phyloP scores from a whole-genome alignment of 805 yeast species.

The Candida nanaspora region DNA sequence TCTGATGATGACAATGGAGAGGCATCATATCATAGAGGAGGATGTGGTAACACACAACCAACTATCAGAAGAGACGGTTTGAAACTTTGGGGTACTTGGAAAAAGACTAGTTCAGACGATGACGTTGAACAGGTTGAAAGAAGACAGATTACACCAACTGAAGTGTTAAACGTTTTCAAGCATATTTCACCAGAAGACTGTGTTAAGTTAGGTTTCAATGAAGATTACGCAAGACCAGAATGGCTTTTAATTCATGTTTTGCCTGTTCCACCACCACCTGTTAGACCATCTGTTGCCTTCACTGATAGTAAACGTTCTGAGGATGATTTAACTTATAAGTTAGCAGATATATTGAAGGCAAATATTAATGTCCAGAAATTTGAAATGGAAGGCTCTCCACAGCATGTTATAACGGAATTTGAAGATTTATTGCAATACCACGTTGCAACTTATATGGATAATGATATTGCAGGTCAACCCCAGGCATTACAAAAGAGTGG shows the following conservation, averaged over 20 bases:
- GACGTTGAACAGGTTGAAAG: conserved; percentile 89
- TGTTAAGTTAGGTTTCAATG: conserved; percentile 76
- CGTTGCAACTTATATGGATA: conserved; percentile 99
- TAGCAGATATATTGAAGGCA: conserved; percentile 95
- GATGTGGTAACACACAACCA: conserved; percentile 97
- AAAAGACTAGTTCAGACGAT: conserved; percentile 66
- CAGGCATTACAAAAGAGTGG: conserved; percentile 98
- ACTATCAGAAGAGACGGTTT: conserved; percentile 93
- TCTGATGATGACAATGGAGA: conserved; percentile 44
- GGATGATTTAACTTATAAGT: conserved; percentile 95
- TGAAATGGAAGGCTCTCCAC: conserved; percentile 98
- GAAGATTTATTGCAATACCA: conserved; percentile 94
- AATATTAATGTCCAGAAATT: conserved; percentile 95
- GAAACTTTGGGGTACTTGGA: conserved; percentile 98
- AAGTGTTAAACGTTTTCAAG: conserved; percentile 83
- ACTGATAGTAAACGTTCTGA: conserved; percentile 98
- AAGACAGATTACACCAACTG: conserved; percentile 80
- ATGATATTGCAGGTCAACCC: conserved; percentile 99
- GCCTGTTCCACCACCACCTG: conserved; percentile 99
- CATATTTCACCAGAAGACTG: conserved; percentile 87
- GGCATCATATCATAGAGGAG: conserved; percentile 59
- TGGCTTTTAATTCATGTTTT: conserved; percentile 97
- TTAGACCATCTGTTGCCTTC: conserved; percentile 96
- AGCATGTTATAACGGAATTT: conserved; percentile 94
- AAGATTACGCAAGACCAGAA: conserved; percentile 97